phyloP scores from a whole-genome alignment of 2,329 filamentous ascomycete genomes.

The Calonectria crousiana region DNA sequence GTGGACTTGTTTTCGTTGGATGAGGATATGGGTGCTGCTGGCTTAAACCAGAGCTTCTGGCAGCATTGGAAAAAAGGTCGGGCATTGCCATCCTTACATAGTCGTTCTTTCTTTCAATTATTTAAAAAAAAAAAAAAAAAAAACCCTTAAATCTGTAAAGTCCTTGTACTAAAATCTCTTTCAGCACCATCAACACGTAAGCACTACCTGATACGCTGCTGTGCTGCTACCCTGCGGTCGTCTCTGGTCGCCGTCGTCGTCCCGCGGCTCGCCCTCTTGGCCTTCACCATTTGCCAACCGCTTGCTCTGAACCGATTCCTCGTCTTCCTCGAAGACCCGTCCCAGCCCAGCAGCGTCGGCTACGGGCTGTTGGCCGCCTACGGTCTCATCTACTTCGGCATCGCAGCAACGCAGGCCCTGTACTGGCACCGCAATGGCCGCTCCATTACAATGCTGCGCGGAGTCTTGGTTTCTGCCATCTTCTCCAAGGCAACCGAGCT shows the following conservation, averaged over 20 bases:
- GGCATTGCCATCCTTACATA: constrained; percentile 29
- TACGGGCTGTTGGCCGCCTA: constrained; percentile 51
- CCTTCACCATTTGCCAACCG: constrained; percentile 53
- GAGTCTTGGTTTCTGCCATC: constrained; percentile 48
- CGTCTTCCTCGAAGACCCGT: constrained; percentile 43
- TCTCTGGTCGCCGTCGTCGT: constrained; percentile 46
- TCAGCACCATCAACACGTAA: constrained; percentile 32
- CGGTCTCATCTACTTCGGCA: constrained; percentile 47
- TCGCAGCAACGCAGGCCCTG: constrained; percentile 47
- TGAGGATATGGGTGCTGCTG: constrained; percentile 47
- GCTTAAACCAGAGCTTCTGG: constrained; percentile 48
- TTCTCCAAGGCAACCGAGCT: constrained; percentile 50
- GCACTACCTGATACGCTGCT: constrained; percentile 45
- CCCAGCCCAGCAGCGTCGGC: constrained; percentile 41
- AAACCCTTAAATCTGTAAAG: constrained; percentile 26
- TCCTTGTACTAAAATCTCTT: constrained; percentile 35
- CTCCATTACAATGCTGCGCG: constrained; percentile 48
- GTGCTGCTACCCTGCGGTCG: constrained; percentile 44
- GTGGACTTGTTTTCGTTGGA: constrained; percentile 52
- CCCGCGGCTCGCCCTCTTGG: constrained; percentile 49
- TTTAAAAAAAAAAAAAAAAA: constrained; percentile 23
- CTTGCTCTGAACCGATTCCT: constrained; percentile 51
- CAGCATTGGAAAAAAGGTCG: constrained; percentile 45
- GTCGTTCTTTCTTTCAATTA: constrained; percentile 17
- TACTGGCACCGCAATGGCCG: constrained; percentile 50